Evolutionary conservation across 345 rosid species (phyloP), one percentile per base, ranked within the genome.

Genomic region (Bretschneidera sinensis): DNA sequence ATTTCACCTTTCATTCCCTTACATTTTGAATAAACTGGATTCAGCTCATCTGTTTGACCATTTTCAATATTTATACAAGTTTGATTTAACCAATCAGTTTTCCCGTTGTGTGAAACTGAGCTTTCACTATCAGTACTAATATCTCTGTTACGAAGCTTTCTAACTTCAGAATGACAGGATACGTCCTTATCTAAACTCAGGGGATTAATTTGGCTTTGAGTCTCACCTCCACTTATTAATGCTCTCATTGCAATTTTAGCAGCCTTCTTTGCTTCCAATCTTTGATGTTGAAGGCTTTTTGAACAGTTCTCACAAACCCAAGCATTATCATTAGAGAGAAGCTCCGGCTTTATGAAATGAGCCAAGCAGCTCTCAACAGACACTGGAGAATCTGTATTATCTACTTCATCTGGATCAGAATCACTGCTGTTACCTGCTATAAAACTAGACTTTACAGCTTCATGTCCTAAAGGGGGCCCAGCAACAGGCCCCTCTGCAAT

Each of bases 251-350:
- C 68, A 57, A 34, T 68, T 60, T 67, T 75, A 17, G 72, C 62
- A 52, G 67, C 80, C 71, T 59, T 62, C 71, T 72, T 83, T 64
- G 79, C 68, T 59, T 71, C 77, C 63, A 74, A 69, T 50, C 21
- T 73, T 66, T 75, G 83, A 60, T 54, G 65, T 54, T 34, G 83
- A 61, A 83, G 64, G 63, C 52, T 69, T 71, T 72, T 85, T 9
- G 87, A 82, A 74, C 99, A 95, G 61, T 86, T 84, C 71, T 91
- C 96, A 71, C 98, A 95, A 51, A 88, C 74, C 98, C 99, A 95
- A 72, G 98, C 98, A 76, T 95, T 88, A 76, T 91, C 97, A 64
- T 85, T 74, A 17, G 83, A 79, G 61, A 95, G 88, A 69, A 88
- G 77, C 74, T 95, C 99, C 52, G 85, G 84, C 77, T 86, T 85